These are phyloP conservation scores for Rubus parviflorus DNA, from an alignment of 306 rosid genomes.

Conservation along the genomic window DNA sequence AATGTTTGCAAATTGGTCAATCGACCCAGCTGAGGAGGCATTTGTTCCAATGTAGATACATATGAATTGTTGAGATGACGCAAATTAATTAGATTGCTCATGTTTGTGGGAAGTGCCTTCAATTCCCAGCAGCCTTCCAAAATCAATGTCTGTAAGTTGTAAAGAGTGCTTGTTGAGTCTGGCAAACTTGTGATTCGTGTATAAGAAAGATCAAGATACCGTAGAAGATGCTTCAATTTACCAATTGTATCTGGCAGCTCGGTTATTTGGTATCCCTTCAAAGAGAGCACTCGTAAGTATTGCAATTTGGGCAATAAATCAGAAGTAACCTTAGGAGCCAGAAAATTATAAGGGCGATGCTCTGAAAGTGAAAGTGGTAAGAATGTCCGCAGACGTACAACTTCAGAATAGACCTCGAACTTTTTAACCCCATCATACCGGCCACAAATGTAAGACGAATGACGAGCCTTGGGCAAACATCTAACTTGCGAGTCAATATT, in stretches of 20 bases:
- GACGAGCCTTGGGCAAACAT: not conserved
- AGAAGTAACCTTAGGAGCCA: not conserved
- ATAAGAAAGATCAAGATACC: not conserved
- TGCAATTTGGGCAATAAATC: not conserved
- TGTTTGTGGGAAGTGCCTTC: too few species aligned
- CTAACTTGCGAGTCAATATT: not conserved
- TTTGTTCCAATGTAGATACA: too few species aligned
- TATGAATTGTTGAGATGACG: too few species aligned
- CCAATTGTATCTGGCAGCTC: not conserved
- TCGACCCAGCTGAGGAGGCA: too few species aligned
- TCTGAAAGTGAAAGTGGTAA: not conserved
- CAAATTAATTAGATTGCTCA: too few species aligned
- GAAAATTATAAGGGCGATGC: too few species aligned
- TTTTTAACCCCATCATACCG: not conserved
- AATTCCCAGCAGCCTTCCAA: too few species aligned
- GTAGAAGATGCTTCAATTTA: conserved; percentile 11
- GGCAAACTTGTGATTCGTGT: not conserved
- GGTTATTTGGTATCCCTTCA: not conserved
- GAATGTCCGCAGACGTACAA: not conserved
- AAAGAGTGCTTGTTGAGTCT: too few species aligned
- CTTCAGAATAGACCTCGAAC: not conserved
- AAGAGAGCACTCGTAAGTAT: not conserved
- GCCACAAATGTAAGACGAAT: not conserved
- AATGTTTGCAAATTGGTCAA: too few species aligned
- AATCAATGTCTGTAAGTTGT: too few species aligned